Percentiles rank a stretch among this genome's conserved stretches.
Evolutionary conservation across 805 yeast species (phyloP).

Genomic region (Pichia cabralensis): DNA sequence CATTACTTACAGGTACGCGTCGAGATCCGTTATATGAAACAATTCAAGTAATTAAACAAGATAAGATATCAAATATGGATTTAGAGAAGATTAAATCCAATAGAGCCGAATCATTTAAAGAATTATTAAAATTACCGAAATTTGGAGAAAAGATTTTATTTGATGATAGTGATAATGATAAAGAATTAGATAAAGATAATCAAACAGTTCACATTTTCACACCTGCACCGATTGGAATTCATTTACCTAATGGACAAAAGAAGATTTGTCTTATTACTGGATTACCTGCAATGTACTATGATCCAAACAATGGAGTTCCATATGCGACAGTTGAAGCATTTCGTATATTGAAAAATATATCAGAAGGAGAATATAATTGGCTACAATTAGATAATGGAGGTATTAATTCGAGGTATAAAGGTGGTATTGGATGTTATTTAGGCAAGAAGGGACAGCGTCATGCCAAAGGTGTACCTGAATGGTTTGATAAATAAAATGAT

Average conservation of each 20-base stretch:
- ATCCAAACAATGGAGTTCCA: conserved; percentile 82
- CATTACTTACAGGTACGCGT: conserved; percentile 40
- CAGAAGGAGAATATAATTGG: conserved; percentile 50
- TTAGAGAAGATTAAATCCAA: conserved; percentile 17
- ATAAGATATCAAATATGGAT: conserved; percentile 19
- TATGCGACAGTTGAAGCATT: conserved; percentile 79
- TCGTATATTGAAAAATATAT: conserved; percentile 44
- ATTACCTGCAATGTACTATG: conserved; percentile 69
- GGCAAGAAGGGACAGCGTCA: conserved; percentile 34
- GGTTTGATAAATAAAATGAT: conserved; percentile 39
- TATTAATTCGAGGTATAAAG: conserved; percentile 22
- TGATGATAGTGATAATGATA: conserved; percentile 33
- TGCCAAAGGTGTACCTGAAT: conserved; percentile 85
- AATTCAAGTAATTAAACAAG: conserved; percentile 20
- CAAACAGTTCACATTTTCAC: conserved; percentile 46
- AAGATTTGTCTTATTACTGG: conserved; percentile 70
- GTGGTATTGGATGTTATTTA: conserved; percentile 33
- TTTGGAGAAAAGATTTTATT: conserved; percentile 49
- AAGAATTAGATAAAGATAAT: conserved; percentile 19
- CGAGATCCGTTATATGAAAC: conserved; percentile 46
- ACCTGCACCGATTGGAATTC: conserved; percentile 66
- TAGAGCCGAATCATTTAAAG: conserved; percentile 29
- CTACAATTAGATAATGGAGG: conserved; percentile 39
- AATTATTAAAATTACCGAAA: conserved; percentile 40
- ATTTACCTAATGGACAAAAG: conserved; percentile 58